Evolutionary conservation across 177 flowering plant genomes (phyloP).

Genomic region (Vitis hybrid): DNA sequence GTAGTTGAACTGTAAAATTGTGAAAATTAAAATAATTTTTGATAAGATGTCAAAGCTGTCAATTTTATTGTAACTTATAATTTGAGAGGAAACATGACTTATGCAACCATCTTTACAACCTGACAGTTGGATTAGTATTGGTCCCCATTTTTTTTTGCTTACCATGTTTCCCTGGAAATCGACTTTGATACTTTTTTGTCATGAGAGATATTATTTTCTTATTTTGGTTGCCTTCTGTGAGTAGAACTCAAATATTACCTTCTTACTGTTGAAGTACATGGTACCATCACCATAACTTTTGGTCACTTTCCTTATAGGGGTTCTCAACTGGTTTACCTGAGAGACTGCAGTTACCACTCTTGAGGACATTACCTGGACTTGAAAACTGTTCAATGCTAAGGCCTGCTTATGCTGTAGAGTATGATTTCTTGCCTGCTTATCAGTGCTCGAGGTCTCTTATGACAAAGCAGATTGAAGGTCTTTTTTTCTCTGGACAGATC

Average conservation of each 20-base stretch:
- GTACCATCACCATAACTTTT: no score
- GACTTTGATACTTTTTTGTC: no score
- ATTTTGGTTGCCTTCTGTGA: not conserved
- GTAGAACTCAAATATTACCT: not conserved
- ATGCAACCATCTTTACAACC: no score
- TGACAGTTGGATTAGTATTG: no score
- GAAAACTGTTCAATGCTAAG: slow-evolving; percentile 96
- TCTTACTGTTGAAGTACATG: not conserved
- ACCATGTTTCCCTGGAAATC: no score
- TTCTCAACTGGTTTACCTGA: slow-evolving; percentile 98
- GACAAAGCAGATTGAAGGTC: slow-evolving; percentile 88
- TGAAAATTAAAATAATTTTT: no score
- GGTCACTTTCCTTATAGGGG: slow-evolving; percentile 44
- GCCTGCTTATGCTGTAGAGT: slow-evolving; percentile 99
- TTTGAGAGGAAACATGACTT: no score
- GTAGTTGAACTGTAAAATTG: no score
- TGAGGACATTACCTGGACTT: slow-evolving; percentile 93
- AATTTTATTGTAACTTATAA: no score
- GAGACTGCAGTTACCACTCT: slow-evolving; percentile 80
- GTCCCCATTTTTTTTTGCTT: no score
- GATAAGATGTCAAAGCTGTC: no score
- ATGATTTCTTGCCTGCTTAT: slow-evolving; percentile 93
- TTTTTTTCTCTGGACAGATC: slow-evolving; percentile 98
- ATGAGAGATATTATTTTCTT: not conserved
- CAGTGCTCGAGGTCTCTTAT: slow-evolving; percentile 92